Evolutionary conservation across 192 early-diverging fungal species (phyloP), one percentile per base, ranked within the genome.

Genomic region (Coemansia sp.): DNA sequence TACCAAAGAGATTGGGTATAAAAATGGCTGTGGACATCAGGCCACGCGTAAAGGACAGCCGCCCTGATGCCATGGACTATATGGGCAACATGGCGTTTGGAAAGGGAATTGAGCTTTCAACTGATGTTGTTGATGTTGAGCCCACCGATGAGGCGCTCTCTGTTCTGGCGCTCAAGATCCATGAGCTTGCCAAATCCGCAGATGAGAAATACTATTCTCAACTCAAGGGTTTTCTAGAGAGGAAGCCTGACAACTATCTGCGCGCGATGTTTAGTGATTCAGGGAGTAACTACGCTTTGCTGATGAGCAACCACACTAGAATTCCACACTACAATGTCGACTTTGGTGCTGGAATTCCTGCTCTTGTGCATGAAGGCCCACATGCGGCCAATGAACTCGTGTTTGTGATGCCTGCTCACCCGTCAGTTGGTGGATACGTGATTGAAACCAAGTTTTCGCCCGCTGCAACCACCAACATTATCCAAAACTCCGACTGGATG

Each of bases 341-440:
- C 63, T 75, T 75, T 75, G 73, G 73, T 13, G 39, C 17, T 8
- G 73, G 73, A 39, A 56, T 56, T 12, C 54, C 54, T 7, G n/a
- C 54, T 2, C 7, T 25, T 5, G 54, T 56, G 5, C 54, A 14
- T 1, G 4, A 22, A 25, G 8, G 19, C 1, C 8, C 54, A 25
- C 54, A 56, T 56, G 54, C 0, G 13, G 0, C 4, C 20, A 22
- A 5, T 8, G 54, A 13, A 12, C 0, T 25, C 1, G 17, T 7
- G 0, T 37, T 5, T 56, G 32, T 56, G 25, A 22, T 56, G 54
- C 32, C 54, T 5, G 54, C 54, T 2, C 10, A 25, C 13, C 54
- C 54, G 7, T 4, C 4, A 11, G 25, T 8, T 25, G 17, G 20
- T 5, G 54, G 54, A 6, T 56, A 56, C 5, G 54, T 12, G 54